phyloP scores from a whole-genome alignment of 2,329 filamentous ascomycete genomes.

The Akanthomyces muscarius region DNA sequence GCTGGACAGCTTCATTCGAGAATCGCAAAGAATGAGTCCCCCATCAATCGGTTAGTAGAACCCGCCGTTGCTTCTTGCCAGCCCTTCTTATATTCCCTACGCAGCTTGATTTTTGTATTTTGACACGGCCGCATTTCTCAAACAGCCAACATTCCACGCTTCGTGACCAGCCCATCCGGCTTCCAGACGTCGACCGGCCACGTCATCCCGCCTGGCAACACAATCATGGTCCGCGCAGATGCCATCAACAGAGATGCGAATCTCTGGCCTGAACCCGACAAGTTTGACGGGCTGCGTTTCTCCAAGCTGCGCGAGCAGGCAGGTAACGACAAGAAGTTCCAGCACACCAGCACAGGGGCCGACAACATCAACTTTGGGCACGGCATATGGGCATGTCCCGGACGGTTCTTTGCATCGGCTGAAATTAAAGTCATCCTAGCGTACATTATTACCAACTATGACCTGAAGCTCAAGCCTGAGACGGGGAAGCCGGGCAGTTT shows the following conservation, averaged over 20 bases:
- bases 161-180: too few relatives aligned
- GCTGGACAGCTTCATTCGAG: slow-evolving; percentile 44
- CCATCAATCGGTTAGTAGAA: neutral
- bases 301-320: slow-evolving; percentile 34
- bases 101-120: too few relatives aligned
- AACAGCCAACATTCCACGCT: too few relatives aligned
- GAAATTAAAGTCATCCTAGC: slow-evolving; percentile 47
- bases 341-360: slow-evolving; percentile 28
- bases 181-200: too few relatives aligned
- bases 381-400: slow-evolving; percentile 50
- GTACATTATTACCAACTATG: slow-evolving; percentile 23
- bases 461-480: neutral
- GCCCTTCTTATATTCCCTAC: too few relatives aligned
- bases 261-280: slow-evolving; percentile 34
- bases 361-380: slow-evolving; percentile 42
- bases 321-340: slow-evolving; percentile 19
- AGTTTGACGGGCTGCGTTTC: slow-evolving; percentile 44
- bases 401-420: slow-evolving; percentile 48
- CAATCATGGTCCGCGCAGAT: too few relatives aligned
- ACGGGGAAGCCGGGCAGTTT: too few relatives aligned
- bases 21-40: slow-evolving; percentile 33
- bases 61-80: too few relatives aligned
- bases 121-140: too few relatives aligned
- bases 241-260: slow-evolving; percentile 13
- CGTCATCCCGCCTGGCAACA: too few relatives aligned